phyloP scores from a whole-genome alignment of 768 basidiomycete genomes.

The Gelatoporia subvermispora region DNA sequence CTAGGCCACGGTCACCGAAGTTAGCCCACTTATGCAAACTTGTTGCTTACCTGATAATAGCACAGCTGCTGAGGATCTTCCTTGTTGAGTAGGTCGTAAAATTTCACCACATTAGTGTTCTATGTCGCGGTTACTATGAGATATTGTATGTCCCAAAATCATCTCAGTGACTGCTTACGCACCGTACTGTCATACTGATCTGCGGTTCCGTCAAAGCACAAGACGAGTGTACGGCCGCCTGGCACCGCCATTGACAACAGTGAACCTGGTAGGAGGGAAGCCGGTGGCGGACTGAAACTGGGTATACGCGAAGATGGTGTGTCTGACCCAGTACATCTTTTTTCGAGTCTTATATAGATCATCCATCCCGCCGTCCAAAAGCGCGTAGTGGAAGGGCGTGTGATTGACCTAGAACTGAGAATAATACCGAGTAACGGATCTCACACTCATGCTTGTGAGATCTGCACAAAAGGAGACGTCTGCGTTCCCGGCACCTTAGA shows the following conservation, averaged over 20 bases:
- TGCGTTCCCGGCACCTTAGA: no score
- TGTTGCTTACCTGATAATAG: conserved; percentile 64
- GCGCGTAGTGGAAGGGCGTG: no score
- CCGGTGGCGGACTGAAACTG: no score
- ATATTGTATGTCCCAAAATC: no score
- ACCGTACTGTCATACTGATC: conserved; percentile 47
- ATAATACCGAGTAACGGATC: no score
- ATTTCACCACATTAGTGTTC: conserved; percentile 68
- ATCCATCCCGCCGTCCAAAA: no score
- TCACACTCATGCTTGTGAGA: no score
- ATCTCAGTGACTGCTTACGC: conserved; percentile 16
- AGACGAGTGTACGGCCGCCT: conserved; percentile 40
- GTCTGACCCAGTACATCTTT: no score
- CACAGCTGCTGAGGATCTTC: conserved; percentile 44
- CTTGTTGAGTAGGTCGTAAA: conserved; percentile 65
- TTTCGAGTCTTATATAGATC: no score
- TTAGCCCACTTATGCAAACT: not conserved
- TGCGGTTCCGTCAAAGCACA: conserved; percentile 70
- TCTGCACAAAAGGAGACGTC: no score
- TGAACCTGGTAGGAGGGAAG: not conserved
- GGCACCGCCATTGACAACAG: conserved; percentile 9
- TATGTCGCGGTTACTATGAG: conserved; percentile 8
- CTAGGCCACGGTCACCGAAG: conserved; percentile 19
- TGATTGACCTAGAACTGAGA: no score
- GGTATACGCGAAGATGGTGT: no score